Base-by-base conservation (phyloP, 129 eudicot genomes). In the Pseudognaphalium luteoalbum region DNA sequence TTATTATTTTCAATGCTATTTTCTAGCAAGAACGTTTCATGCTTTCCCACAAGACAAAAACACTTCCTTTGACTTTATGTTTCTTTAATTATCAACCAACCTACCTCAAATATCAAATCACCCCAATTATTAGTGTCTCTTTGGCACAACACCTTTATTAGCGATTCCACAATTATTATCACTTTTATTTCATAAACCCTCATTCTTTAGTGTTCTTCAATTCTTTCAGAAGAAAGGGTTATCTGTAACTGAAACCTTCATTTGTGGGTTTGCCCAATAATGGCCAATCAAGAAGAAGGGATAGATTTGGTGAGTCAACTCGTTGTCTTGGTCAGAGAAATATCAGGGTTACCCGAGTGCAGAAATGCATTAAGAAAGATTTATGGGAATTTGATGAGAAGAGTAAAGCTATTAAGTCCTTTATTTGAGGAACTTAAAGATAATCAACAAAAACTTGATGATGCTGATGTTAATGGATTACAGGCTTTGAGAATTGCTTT, bases 321-420 rank as follows among this genome's bases (percentile, higher is more conserved):
- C 66, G 84, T 78, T 70, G 88, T 87, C 63, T 81, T 75, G 50
- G 82, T 83, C 66, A 85, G 72, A 77, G 93, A 84, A 0, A 81
- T 93, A 34, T 87, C 91, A 73, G 87, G 75, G 61, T 71, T 88
- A 77, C 89, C 98, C 4, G 98, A 93, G 74, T 93, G 98, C 77
- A 82, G 83, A 62, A 88, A 87, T 76, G 88, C 84, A 3, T 56
- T 87, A 10, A 87, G 82, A 77, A 88, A 75, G 86, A 87, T 85
- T 91, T 90, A 88, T 75, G 79, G 90, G 34, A 93, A 89, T 87
- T 84, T 93, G 88, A 87, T 84, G 39, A 65, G 98, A 57, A 88
- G 97, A 68, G 82, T 91, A 30, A 93, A 93, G 93, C 96, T 93
- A 20, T 78, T 93, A 82, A 88, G 97, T 80, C 98, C 98, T 75